Percentiles rank a stretch among this genome's conserved stretches.
phyloP scores from a whole-genome alignment of 768 basidiomycete genomes.

The Calocera viscosa region DNA sequence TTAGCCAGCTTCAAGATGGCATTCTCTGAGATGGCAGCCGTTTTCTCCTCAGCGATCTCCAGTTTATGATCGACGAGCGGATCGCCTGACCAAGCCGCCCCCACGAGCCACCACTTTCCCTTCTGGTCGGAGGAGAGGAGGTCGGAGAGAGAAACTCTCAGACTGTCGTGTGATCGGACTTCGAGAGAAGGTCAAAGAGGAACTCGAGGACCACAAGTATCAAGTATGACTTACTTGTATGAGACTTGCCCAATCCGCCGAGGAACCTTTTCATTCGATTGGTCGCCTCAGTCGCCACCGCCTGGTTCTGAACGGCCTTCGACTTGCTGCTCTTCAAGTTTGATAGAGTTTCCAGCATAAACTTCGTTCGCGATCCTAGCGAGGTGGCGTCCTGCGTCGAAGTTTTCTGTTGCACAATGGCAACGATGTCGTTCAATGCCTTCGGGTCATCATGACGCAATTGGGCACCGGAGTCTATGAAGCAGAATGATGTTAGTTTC shows the following conservation, averaged over 20 bases:
- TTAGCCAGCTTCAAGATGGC: constrained; percentile 55
- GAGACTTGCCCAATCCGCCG: constrained; percentile 57
- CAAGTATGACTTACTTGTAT: constrained; percentile 31
- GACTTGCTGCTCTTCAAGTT: constrained; percentile 88
- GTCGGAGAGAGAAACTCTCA: constrained; percentile 77
- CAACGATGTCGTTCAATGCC: constrained; percentile 81
- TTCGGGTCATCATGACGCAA: constrained; percentile 84
- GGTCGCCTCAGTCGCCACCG: constrained; percentile 62
- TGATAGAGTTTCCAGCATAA: constrained; percentile 88
- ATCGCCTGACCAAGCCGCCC: constrained; percentile 89
- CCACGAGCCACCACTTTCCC: constrained; percentile 99
- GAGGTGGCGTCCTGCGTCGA: constrained; percentile 34
- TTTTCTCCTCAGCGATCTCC: constrained; percentile 22
- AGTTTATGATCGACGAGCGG: constrained; percentile 58
- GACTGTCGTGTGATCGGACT: constrained; percentile 76
- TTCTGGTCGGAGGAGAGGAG: constrained; percentile 68
- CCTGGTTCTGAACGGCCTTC: constrained; percentile 38
- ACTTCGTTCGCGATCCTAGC: constrained; percentile 69
- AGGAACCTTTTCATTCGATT: constrained; percentile 85
- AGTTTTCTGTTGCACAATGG: constrained; percentile 63
- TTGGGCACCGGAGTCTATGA: constrained; percentile 76
- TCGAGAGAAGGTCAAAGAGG: constrained; percentile 1
- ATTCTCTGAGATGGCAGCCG: constrained; percentile 25
- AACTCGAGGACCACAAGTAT: too few relatives aligned
- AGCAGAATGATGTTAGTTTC: not conserved